A percentile compares a stretch with the other conserved stretches of the same genome.
These are phyloP conservation scores for Cladosporium sp. DNA, from an alignment of 2,329 filamentous ascomycete genomes.

Conservation along the genomic window DNA sequence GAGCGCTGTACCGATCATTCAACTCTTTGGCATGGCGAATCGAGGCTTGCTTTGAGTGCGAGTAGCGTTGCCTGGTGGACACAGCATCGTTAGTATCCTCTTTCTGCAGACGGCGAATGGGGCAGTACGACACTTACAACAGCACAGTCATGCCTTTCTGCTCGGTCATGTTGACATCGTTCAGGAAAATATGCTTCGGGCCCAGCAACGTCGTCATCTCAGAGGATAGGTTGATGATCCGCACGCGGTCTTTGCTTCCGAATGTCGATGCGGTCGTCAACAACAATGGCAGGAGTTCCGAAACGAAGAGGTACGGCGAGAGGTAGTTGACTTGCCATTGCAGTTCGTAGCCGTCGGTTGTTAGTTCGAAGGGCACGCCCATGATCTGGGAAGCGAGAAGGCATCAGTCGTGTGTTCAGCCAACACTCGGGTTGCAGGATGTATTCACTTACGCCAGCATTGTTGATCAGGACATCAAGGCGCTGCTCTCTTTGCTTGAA, in stretches of 20 bases:
- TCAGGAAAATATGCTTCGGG: slow-evolving; percentile 1
- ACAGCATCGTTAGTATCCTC: background rate
- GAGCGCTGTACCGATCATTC: slow-evolving; percentile 18
- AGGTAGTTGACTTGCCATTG: slow-evolving; percentile 21
- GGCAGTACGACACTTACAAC: background rate
- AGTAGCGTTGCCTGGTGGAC: slow-evolving; percentile 5
- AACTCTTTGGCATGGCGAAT: slow-evolving; percentile 17
- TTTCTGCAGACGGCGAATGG: too few relatives aligned
- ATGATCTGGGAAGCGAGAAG: background rate
- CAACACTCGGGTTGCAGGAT: background rate
- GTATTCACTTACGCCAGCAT: background rate
- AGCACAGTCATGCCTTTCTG: slow-evolving; percentile 8
- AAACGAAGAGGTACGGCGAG: slow-evolving; percentile 1
- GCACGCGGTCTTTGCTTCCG: background rate
- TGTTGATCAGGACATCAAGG: slow-evolving; percentile 10
- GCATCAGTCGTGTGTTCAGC: too few relatives aligned
- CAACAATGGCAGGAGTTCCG: slow-evolving; percentile 3
- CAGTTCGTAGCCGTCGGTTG: slow-evolving; percentile 9
- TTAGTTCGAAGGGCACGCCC: slow-evolving; percentile 11
- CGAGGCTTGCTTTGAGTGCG: slow-evolving; percentile 13
- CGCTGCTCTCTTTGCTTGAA: background rate
- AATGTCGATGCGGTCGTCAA: slow-evolving; percentile 7
- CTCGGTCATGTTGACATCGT: slow-evolving; percentile 18
- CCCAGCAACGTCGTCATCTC: slow-evolving; percentile 4
- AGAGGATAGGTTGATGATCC: slow-evolving; percentile 8